These are phyloP conservation scores for Opeltia flavorubescens DNA, from an alignment of 495 filamentous ascomycete species.

Conservation along the genomic window DNA sequence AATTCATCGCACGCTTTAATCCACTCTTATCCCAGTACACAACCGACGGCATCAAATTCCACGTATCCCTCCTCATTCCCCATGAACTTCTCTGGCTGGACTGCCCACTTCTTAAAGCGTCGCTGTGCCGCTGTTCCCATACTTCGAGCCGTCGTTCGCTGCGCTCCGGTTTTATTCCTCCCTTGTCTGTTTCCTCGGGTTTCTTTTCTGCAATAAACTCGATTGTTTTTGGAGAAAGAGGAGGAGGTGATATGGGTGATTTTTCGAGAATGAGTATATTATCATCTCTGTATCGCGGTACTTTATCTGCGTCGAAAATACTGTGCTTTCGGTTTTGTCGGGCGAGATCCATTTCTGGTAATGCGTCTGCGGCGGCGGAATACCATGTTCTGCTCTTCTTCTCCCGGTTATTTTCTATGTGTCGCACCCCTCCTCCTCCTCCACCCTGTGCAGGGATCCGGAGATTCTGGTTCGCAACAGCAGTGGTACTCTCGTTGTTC, in stretches of 20 bases:
- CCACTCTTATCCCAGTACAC: background rate
- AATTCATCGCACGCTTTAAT: background rate
- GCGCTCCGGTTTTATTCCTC: too few relatives aligned
- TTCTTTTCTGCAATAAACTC: too few relatives aligned
- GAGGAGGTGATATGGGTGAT: too few relatives aligned
- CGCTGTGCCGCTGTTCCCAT: too few relatives aligned
- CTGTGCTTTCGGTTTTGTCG: background rate
- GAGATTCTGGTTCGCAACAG: too few relatives aligned
- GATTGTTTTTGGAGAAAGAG: too few relatives aligned
- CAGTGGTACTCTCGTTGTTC: background rate
- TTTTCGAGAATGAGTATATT: background rate
- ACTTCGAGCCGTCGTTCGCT: too few relatives aligned
- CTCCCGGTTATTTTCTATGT: too few relatives aligned
- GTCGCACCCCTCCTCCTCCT: too few relatives aligned
- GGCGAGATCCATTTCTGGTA: background rate
- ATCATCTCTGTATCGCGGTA: background rate
- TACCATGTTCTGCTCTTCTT: constrained; percentile 1
- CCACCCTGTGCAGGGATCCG: too few relatives aligned
- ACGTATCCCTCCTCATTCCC: background rate
- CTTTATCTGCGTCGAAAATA: background rate
- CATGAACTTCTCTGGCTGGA: background rate
- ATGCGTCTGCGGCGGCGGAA: background rate
- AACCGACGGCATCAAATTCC: background rate
- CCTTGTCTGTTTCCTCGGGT: too few relatives aligned
- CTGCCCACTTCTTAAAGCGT: too few relatives aligned